Conservation (phyloP, 805 yeast species). For the Lachancea kluyveri region DNA sequence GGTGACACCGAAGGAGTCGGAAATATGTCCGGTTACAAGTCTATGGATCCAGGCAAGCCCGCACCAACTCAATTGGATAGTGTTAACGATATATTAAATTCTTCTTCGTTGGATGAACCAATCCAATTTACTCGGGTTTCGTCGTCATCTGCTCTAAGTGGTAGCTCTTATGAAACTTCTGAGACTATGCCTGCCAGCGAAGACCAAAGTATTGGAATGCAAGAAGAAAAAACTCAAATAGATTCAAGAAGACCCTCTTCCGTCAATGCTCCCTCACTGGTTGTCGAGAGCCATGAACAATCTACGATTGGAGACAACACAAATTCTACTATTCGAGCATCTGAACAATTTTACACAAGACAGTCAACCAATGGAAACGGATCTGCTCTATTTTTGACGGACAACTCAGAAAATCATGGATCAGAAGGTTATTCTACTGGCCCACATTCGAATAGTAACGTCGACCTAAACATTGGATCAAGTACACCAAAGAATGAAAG, state of each 20-base stretch:
- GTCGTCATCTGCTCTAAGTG: constrained; percentile 28
- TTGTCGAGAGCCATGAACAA: constrained; percentile 10
- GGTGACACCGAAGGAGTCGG: constrained; percentile 3
- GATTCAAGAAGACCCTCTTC: too few species aligned
- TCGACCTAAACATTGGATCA: constrained; percentile 3
- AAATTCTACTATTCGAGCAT: constrained; percentile 22
- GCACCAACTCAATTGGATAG: constrained; percentile 3
- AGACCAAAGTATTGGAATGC: too few species aligned
- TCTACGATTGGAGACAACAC: constrained; percentile 20
- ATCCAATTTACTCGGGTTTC: constrained; percentile 38
- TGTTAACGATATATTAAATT: constrained; percentile 5
- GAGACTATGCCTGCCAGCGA: constrained; percentile 5
- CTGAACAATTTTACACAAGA: constrained; percentile 9
- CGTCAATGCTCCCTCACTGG: too few species aligned
- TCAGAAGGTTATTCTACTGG: constrained; percentile 5
- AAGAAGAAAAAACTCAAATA: too few species aligned
- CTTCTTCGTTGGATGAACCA: constrained; percentile 34
- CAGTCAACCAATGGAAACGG: constrained; percentile 6
- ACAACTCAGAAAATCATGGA: constrained; percentile 3
- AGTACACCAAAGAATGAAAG: constrained; percentile 7
- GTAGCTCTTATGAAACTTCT: constrained; percentile 13
- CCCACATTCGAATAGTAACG: constrained; percentile 4
- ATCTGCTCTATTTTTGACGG: constrained; percentile 5
- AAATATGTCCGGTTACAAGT: constrained; percentile 21
- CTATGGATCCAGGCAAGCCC: constrained; percentile 44